Conservation (phyloP, 768 basidiomycete species). For the Agrocybe praecox region DNA sequence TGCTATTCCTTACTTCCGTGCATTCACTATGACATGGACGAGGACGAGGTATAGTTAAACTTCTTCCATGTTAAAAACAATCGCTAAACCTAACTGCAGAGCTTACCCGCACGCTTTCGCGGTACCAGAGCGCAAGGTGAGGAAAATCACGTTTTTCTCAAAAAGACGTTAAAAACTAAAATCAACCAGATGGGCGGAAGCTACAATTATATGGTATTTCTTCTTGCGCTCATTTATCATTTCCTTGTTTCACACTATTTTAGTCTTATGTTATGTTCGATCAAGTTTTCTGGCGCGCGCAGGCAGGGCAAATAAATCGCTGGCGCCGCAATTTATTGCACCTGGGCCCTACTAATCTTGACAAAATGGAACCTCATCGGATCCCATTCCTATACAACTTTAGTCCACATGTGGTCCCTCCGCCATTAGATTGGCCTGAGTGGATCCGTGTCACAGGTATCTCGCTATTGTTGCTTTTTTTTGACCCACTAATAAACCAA, state of each 20-base stretch:
- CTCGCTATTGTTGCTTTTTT: background rate
- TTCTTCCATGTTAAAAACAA: background rate
- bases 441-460: conserved; percentile 94
- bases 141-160: background rate
- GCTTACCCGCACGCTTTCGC: conserved; percentile 98
- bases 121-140: conserved; percentile 91
- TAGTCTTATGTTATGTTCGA: conserved; percentile 97
- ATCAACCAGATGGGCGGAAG: conserved; percentile 84
- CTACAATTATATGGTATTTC: conserved; percentile 93
- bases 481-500: background rate
- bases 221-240: too few relatives aligned
- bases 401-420: conserved; percentile 87
- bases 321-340: conserved; percentile 83
- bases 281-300: conserved; percentile 97
- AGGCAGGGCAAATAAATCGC: conserved; percentile 90
- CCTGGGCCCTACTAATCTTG: conserved; percentile 81
- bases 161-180: conserved; percentile 1
- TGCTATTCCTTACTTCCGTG: conserved; percentile 90
- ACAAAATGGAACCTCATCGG: conserved; percentile 97
- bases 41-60: conserved; percentile 65
- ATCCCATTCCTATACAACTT: conserved; percentile 99
- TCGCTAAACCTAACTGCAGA: conserved; percentile 34
- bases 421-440: conserved; percentile 97
- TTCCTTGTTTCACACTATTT: background rate
- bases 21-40: conserved; percentile 98